phyloP scores from a whole-genome alignment of 352 stramenopile genomes.

The Thraustochytrium striatum region DNA sequence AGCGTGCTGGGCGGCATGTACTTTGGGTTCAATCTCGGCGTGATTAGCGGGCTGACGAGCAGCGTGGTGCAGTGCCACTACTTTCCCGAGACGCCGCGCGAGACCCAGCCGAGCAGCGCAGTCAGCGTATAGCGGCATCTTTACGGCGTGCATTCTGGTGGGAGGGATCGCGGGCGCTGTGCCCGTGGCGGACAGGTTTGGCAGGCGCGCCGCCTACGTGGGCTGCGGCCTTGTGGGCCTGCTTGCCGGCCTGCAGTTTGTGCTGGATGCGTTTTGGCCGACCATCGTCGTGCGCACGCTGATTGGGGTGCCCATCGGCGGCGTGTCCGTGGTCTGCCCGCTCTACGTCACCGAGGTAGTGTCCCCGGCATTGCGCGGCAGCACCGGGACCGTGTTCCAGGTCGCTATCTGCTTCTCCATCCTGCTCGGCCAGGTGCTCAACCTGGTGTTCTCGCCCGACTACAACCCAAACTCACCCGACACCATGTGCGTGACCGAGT shows the following conservation, averaged over 20 bases:
- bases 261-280: not conserved
- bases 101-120: not conserved
- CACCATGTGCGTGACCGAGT: slow-evolving; percentile 31
- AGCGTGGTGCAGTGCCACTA: slow-evolving; percentile 37
- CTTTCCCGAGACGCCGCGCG: not conserved
- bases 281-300: slow-evolving; percentile 12
- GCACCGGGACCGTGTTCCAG: slow-evolving; percentile 32
- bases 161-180: slow-evolving; percentile 34
- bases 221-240: not conserved
- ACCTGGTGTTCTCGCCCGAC: not conserved
- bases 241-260: not conserved
- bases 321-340: slow-evolving; percentile 27
- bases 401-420: slow-evolving; percentile 34
- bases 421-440: slow-evolving; percentile 11
- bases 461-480: not conserved
- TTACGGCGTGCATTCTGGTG: slow-evolving; percentile 44
- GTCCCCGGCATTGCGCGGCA: not conserved
- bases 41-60: slow-evolving; percentile 29
- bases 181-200: slow-evolving; percentile 10
- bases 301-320: slow-evolving; percentile 10
- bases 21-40: slow-evolving; percentile 36
- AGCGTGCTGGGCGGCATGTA: slow-evolving; percentile 18
- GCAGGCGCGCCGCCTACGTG: not conserved
- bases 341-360: slow-evolving; percentile 27
- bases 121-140: slow-evolving; percentile 10